phyloP scores from a whole-genome alignment of 2,329 filamentous ascomycete genomes.

The Cephalotrichum gorgonifer region DNA sequence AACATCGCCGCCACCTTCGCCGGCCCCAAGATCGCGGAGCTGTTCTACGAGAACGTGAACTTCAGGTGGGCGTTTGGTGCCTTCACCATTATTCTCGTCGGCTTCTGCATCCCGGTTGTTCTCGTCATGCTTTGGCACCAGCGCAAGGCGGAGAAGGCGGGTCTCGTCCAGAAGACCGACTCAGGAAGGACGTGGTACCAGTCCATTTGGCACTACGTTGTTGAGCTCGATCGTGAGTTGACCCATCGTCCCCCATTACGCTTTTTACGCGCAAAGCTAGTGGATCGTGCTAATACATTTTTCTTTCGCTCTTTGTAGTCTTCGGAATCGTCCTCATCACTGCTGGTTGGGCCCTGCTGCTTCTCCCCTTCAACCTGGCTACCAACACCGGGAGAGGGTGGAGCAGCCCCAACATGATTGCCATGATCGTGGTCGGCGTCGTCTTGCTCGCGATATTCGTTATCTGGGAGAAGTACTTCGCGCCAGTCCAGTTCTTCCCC shows the following conservation, averaged over 20 bases:
- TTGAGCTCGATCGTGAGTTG: conserved; percentile 45
- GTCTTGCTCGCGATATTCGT: conserved; percentile 37
- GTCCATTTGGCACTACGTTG: conserved; percentile 38
- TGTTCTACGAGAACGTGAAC: conserved; percentile 25
- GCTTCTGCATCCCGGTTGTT: conserved; percentile 27
- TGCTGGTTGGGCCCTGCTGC: conserved; percentile 37
- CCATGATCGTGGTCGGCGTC: conserved; percentile 38
- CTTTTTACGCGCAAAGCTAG: too few species aligned
- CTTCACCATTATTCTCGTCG: conserved; percentile 51
- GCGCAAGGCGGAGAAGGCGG: conserved; percentile 38
- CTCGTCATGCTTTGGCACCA: conserved; percentile 22
- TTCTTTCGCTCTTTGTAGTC: conserved; percentile 13
- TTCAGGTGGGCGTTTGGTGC: conserved; percentile 46
- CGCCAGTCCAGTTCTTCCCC: conserved; percentile 47
- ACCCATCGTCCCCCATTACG: not conserved
- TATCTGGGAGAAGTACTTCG: conserved; percentile 45
- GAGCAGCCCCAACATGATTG: conserved; percentile 31
- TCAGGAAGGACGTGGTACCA: conserved; percentile 35
- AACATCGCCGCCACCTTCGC: conserved; percentile 33
- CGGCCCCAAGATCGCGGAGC: conserved; percentile 27
- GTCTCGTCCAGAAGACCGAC: conserved; percentile 29
- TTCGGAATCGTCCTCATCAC: conserved; percentile 42
- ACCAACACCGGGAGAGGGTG: conserved; percentile 23
- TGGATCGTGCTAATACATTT: conserved; percentile 1
- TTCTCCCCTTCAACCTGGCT: conserved; percentile 38